phyloP scores from a whole-genome alignment of 352 stramenopile genomes.

The Pythium brachiatum region DNA sequence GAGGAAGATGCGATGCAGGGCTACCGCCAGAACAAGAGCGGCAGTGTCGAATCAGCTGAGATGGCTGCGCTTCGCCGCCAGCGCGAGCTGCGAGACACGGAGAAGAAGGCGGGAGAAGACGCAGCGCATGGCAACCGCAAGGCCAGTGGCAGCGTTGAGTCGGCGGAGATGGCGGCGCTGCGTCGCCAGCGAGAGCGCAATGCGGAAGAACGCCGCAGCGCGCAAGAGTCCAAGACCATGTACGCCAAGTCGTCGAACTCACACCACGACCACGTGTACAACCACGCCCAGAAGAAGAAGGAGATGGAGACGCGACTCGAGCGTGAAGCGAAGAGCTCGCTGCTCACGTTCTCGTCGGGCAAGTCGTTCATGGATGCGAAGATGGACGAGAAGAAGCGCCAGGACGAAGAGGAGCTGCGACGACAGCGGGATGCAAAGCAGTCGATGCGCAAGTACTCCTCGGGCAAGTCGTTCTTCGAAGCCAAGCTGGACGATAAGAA shows the following conservation, averaged over 20 bases:
- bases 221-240: conserved; percentile 34
- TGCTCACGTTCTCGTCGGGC: conserved; percentile 31
- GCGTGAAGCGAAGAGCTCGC: conserved; percentile 30
- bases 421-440: conserved; percentile 27
- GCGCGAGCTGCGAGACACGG: conserved; percentile 37
- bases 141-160: conserved; percentile 2
- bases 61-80: conserved; percentile 31
- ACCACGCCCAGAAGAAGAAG: conserved; percentile 45
- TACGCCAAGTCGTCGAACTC: conserved; percentile 42
- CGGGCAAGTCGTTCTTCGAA: conserved; percentile 55
- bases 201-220: conserved; percentile 30
- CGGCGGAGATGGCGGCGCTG: conserved; percentile 22
- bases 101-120: conserved; percentile 49
- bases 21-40: conserved; percentile 12
- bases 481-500: conserved; percentile 64
- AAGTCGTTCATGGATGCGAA: conserved; percentile 66
- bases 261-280: conserved; percentile 52
- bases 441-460: conserved; percentile 28
- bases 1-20: conserved; percentile 39
- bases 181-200: conserved; percentile 34
- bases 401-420: conserved; percentile 39
- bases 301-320: conserved; percentile 32
- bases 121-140: conserved; percentile 26
- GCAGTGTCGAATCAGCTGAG: conserved; percentile 21
- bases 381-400: conserved; percentile 54